These are phyloP conservation scores for Orbilia ellipsospora DNA, from an alignment of 2,329 filamentous ascomycete genomes.

Conservation along the genomic window DNA sequence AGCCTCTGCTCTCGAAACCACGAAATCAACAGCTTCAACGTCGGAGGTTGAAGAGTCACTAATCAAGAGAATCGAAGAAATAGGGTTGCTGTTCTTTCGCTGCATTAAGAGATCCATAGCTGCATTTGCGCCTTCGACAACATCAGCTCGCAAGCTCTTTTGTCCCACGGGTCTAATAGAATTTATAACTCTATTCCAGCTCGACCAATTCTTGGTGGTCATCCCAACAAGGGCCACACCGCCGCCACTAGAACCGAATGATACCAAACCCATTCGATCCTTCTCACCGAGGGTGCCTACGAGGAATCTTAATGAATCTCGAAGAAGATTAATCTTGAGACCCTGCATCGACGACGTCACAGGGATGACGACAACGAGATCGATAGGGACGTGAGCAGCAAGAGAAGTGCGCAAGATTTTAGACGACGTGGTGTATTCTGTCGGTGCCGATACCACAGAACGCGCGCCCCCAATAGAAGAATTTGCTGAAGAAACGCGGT, in stretches of 20 bases:
- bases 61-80: constrained; percentile 94
- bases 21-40: constrained; percentile 94
- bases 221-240: constrained; percentile 97
- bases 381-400: constrained; percentile 83
- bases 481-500: constrained; percentile 82
- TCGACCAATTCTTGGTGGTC: constrained; percentile 93
- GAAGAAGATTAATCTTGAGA: constrained; percentile 94
- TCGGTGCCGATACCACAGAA: constrained; percentile 87
- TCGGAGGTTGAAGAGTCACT: constrained; percentile 97
- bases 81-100: constrained; percentile 91
- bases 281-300: constrained; percentile 88
- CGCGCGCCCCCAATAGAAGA: constrained; percentile 84
- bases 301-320: constrained; percentile 91
- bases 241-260: constrained; percentile 92
- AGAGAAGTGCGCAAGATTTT: constrained; percentile 61
- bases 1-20: constrained; percentile 93
- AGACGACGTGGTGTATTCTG: constrained; percentile 85
- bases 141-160: constrained; percentile 94
- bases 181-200: constrained; percentile 86
- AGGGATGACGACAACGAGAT: constrained; percentile 95
- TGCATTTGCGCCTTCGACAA: constrained; percentile 96
- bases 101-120: constrained; percentile 99
- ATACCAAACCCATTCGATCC: constrained; percentile 96
- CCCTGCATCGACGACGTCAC: constrained; percentile 99
- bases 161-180: constrained; percentile 94